These are phyloP conservation scores for Santalum album DNA, from an alignment of 164 flowering plant species.

Conservation along the genomic window DNA sequence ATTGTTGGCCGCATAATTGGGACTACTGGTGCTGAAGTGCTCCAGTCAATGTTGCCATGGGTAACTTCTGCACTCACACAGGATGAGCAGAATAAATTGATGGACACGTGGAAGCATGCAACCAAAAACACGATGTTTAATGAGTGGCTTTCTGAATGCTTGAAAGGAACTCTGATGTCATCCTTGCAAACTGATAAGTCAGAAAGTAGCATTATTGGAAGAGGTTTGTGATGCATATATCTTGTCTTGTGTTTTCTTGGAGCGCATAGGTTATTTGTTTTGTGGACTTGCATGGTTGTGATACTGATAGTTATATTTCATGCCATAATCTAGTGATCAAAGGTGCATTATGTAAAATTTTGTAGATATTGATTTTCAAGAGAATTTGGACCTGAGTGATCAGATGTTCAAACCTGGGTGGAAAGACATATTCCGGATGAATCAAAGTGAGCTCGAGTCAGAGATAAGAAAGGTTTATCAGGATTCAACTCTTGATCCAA, in stretches of 20 bases:
- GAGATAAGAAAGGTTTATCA: conserved; percentile 4
- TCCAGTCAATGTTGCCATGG: conserved; percentile 82
- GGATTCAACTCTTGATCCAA: conserved; percentile 3
- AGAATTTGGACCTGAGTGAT: background rate
- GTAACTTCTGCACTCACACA: conserved; percentile 49
- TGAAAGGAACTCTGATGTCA: conserved; percentile 38
- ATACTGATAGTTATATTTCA: too few species aligned
- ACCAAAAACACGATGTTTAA: conserved; percentile 76
- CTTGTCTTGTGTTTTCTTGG: background rate
- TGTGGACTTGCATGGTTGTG: too few species aligned
- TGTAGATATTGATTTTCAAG: background rate
- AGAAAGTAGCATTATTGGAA: background rate
- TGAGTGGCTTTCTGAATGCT: conserved; percentile 88
- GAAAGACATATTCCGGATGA: conserved; percentile 4
- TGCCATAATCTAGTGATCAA: too few species aligned
- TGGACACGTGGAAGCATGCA: conserved; percentile 52
- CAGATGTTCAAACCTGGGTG: conserved; percentile 4
- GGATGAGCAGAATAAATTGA: conserved; percentile 51
- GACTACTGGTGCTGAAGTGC: conserved; percentile 53
- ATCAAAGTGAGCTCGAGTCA: conserved; percentile 4
- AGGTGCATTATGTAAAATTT: too few species aligned
- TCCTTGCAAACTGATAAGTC: background rate
- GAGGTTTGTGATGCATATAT: background rate
- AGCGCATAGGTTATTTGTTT: background rate
- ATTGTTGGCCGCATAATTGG: conserved; percentile 74